Evolutionary conservation across 1,139 yeast genomes (phyloP), one percentile per base, ranked within the genome.

Genomic region (Kluyveromyces sp.): DNA sequence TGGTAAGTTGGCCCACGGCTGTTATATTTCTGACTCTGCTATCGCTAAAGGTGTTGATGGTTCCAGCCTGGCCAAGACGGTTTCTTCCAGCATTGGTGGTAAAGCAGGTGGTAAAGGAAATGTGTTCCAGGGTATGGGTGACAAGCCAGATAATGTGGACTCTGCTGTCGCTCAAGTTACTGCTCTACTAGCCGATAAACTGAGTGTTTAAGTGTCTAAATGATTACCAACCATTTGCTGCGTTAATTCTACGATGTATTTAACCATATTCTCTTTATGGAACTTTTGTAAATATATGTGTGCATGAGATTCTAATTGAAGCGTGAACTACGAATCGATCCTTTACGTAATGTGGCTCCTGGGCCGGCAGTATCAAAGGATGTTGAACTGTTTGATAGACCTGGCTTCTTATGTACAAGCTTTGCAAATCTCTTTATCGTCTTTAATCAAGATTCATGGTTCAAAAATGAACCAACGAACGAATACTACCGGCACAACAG

Each of bases 91-190:
- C 57, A 79, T 94, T 56, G 99, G 98, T 53, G 99, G 99, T 66
- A 86, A 84, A 65, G 94, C 96, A 47, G 99, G 99, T 68, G 99
- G 99, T 65, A 92, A 87, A 68, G 97, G 96, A 49, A 86, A 88
- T 55, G 80, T 89, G 48, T 87, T 88, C 53, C 98, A 92, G 71
- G 99, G 99, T 65, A 83, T 88, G 80, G 98, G 98, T 58, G 87
- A 82, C 56, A 84, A 86, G 49, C 75, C 80, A 33, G 73, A 69
- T 36, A 86, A 85, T 52, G 73, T 88, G 46, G 72, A 71, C 36
- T 75, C 72, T 35, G 99, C 98, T 26, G 71, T 89, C 51, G 76
- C 73, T 34, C 87, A 80, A 54, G 76, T 89, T 44, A 73, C 73
- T 50, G 69, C 73, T 54, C 62, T 78, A 46, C 73, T 88, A 54